Evolutionary conservation across 1,139 yeast species (phyloP).

Genomic region (Yamadazyma conglobata): DNA sequence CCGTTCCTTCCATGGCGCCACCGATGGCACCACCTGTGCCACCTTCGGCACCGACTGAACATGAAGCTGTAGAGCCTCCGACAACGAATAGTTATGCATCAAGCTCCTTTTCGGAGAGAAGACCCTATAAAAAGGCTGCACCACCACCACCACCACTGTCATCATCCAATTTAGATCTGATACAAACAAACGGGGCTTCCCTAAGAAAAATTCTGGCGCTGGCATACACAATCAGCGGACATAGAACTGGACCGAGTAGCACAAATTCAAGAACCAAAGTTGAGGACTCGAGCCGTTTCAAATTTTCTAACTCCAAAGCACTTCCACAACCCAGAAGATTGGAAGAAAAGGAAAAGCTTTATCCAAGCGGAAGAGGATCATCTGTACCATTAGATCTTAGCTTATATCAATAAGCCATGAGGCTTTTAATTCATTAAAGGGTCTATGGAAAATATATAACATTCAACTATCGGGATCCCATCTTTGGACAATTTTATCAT

Average conservation of each 20-base stretch:
- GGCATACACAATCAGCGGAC: conserved; percentile 50
- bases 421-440: no score
- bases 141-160: conserved; percentile 21
- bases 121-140: conserved; percentile 17
- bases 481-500: conserved; percentile 74
- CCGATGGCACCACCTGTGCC: conserved; percentile 9
- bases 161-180: conserved; percentile 33
- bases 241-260: conserved; percentile 13
- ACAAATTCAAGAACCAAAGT: conserved; percentile 40
- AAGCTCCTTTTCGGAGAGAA: no score
- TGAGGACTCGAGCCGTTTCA: conserved; percentile 62
- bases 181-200: conserved; percentile 48
- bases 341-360: conserved; percentile 57
- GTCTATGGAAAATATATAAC: neutral
- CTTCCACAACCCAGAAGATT: conserved; percentile 84
- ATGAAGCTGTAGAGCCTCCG: conserved; percentile 11
- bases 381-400: conserved; percentile 82
- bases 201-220: conserved; percentile 55
- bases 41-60: conserved; percentile 6
- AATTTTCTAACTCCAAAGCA: conserved; percentile 62
- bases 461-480: conserved; percentile 42
- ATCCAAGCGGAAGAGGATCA: conserved; percentile 95
- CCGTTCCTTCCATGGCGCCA: conserved; percentile 9
- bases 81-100: no score
- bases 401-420: conserved; percentile 17